phyloP scores from a whole-genome alignment of 1,139 yeast species.

The Geotrichum bryndzae region DNA sequence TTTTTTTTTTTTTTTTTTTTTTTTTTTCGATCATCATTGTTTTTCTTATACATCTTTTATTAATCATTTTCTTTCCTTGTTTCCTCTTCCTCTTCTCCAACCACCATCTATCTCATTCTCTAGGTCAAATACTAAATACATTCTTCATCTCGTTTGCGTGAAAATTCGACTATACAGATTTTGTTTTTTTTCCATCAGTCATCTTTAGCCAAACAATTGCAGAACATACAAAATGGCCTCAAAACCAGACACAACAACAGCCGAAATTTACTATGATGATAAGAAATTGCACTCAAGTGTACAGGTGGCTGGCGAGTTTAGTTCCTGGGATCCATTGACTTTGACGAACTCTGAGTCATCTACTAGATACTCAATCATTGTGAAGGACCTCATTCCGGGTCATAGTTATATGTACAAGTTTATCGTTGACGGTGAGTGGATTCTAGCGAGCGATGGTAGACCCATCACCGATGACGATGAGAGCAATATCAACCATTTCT shows the following conservation, averaged over 20 bases:
- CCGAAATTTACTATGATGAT: constrained; percentile 23
- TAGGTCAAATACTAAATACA: background rate
- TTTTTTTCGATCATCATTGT: background rate
- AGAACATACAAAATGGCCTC: background rate
- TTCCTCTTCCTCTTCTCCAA: background rate
- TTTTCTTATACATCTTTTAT: background rate
- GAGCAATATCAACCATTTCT: constrained; percentile 14
- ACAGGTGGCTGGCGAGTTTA: constrained; percentile 38
- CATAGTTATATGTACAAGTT: constrained; percentile 34
- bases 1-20: background rate
- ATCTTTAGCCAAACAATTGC: background rate
- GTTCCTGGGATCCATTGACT: constrained; percentile 28
- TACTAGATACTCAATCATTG: constrained; percentile 18
- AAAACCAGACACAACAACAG: background rate
- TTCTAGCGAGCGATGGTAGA: constrained; percentile 23
- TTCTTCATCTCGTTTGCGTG: background rate
- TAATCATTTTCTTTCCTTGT: background rate
- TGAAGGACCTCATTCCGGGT: constrained; percentile 24
- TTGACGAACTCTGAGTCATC: constrained; percentile 12
- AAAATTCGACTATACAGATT: no score
- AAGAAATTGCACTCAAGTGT: constrained; percentile 25
- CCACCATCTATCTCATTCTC: background rate
- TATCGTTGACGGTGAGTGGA: constrained; percentile 37
- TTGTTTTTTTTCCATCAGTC: background rate
- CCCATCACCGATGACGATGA: constrained; percentile 14